These are phyloP conservation scores for Backusella liffmaniae DNA, from an alignment of 192 early-diverging fungal species.

Conservation along the genomic window DNA sequence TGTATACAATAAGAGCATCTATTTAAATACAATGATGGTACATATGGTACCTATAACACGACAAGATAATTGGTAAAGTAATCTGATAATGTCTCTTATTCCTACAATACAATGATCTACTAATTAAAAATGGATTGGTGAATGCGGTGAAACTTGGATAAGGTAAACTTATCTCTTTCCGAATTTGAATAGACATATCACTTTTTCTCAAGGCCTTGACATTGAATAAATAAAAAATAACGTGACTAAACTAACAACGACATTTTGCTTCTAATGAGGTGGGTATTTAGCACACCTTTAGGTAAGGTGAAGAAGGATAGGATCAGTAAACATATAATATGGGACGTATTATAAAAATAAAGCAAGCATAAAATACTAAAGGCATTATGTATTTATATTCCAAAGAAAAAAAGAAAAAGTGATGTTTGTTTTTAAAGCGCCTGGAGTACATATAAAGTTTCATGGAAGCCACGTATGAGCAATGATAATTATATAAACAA, in stretches of 20 bases:
- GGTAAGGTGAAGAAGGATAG: neutral
- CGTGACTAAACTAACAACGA: slow-evolving; percentile 1
- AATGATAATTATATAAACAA: neutral
- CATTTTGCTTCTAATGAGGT: neutral
- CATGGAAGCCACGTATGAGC: neutral
- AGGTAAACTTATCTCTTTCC: neutral
- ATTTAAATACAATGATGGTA: neutral
- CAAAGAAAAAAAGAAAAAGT: neutral
- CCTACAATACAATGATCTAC: neutral
- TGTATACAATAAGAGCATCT: neutral
- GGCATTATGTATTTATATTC: neutral
- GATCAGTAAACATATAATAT: neutral
- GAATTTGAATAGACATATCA: neutral
- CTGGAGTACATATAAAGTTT: neutral
- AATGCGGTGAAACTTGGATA: neutral
- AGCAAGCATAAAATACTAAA: neutral
- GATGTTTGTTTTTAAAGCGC: neutral
- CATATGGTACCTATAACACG: neutral
- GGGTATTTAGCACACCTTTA: neutral
- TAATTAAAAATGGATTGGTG: neutral
- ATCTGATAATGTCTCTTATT: neutral
- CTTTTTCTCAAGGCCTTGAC: neutral
- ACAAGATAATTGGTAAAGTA: neutral
- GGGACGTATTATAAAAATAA: neutral
- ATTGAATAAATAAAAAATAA: slow-evolving; percentile 4